Conservation (phyloP, 768 basidiomycete species). For the Hemileccinum rubropunctum region DNA sequence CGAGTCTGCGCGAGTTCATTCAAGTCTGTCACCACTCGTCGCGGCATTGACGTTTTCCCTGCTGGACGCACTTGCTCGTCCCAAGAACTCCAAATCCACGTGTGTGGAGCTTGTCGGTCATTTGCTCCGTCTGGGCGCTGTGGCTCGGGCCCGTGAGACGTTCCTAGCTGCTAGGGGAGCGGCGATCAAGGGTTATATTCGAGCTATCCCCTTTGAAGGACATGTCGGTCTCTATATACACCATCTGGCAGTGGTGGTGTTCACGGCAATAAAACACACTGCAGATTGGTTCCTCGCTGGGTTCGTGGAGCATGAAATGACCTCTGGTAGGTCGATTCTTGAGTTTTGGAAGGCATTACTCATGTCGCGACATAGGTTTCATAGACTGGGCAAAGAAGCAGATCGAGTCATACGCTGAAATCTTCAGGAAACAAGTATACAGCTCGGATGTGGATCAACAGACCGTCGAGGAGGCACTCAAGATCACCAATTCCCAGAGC, state of each 20-base stretch:
- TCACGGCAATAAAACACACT: slow-evolving; percentile 94
- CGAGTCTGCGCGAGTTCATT: slow-evolving; percentile 76
- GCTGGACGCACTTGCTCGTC: slow-evolving; percentile 67
- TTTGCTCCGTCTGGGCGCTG: slow-evolving; percentile 72
- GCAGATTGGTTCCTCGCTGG: slow-evolving; percentile 97
- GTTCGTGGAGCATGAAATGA: slow-evolving; percentile 93
- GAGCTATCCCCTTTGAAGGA: slow-evolving; percentile 89
- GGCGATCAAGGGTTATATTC: slow-evolving; percentile 71
- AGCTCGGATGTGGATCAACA: slow-evolving; percentile 70
- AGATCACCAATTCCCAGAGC: slow-evolving; percentile 77
- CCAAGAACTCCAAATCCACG: slow-evolving; percentile 72
- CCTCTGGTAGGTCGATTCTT: slow-evolving; percentile 64
- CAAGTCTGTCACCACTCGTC: slow-evolving; percentile 61
- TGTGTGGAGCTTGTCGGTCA: slow-evolving; percentile 71
- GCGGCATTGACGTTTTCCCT: slow-evolving; percentile 67
- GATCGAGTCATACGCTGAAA: slow-evolving; percentile 77
- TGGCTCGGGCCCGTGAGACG: slow-evolving; percentile 73
- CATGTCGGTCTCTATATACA: slow-evolving; percentile 82
- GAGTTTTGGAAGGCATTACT: not conserved
- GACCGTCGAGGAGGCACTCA: slow-evolving; percentile 74
- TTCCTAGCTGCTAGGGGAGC: slow-evolving; percentile 79
- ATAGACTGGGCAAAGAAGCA: slow-evolving; percentile 92
- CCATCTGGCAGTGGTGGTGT: slow-evolving; percentile 84
- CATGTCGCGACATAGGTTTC: slow-evolving; percentile 55
- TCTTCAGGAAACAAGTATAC: slow-evolving; percentile 91